Conservation (phyloP, 1,284 basidiomycete genomes). For the Pascua guehoae region DNA sequence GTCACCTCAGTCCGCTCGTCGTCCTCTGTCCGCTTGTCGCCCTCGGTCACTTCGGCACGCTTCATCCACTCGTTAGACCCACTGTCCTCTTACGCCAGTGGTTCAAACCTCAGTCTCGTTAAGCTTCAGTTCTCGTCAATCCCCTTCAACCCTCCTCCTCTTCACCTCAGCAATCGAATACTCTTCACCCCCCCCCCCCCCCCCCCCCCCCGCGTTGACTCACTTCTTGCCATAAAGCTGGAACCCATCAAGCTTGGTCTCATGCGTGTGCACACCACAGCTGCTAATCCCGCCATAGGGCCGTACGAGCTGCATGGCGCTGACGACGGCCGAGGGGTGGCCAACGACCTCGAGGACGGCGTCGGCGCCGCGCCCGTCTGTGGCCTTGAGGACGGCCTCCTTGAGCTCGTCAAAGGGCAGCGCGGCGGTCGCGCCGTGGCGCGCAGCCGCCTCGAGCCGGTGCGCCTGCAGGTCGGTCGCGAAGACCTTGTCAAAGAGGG, state of each 20-base stretch:
- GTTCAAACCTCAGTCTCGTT: too few relatives aligned
- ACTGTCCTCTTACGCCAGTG: too few relatives aligned
- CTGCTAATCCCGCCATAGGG: conserved; percentile 75
- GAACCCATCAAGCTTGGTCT: conserved; percentile 42
- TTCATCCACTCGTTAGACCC: too few relatives aligned
- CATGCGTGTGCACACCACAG: conserved; percentile 61
- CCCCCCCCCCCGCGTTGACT: background rate
- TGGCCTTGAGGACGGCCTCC: conserved; percentile 32
- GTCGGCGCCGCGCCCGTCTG: conserved; percentile 50
- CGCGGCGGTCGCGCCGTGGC: conserved; percentile 48
- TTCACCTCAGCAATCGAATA: too few relatives aligned
- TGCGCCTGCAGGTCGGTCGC: conserved; percentile 35
- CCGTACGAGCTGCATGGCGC: conserved; percentile 71
- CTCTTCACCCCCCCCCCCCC: too few relatives aligned
- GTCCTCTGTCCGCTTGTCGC: too few relatives aligned
- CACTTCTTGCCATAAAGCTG: conserved; percentile 73
- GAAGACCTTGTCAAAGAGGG: conserved; percentile 43
- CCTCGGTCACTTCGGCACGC: too few relatives aligned
- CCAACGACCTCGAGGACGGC: conserved; percentile 67
- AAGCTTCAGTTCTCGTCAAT: too few relatives aligned
- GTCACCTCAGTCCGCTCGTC: too few relatives aligned
- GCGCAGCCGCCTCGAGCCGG: conserved; percentile 30
- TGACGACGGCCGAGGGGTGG: conserved; percentile 62
- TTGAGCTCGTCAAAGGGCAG: conserved; percentile 29
- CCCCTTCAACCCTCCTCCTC: too few relatives aligned